Conservation (phyloP, 2,329 filamentous ascomycete species). For the Calonectria leucothoes region DNA sequence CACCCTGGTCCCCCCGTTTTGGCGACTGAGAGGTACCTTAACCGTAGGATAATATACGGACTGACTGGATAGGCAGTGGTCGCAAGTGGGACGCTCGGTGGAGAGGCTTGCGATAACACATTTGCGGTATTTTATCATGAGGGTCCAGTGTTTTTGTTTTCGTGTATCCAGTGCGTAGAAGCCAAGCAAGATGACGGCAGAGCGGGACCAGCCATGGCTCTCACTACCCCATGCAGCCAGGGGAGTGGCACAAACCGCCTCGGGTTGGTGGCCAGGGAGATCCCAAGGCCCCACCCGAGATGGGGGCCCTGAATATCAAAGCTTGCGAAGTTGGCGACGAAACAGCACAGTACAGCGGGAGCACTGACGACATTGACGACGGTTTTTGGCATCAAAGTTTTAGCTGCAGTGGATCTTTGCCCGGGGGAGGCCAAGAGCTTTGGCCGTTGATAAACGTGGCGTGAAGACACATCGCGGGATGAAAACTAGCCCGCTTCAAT, state of each 20-base stretch:
- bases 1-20: constrained; percentile 13
- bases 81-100: constrained; percentile 33
- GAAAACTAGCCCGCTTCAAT: not conserved
- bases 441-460: constrained; percentile 1
- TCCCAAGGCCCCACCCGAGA: constrained; percentile 18
- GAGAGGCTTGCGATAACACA: constrained; percentile 41
- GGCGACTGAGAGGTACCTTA: constrained; percentile 26
- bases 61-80: constrained; percentile 18
- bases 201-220: constrained; percentile 27
- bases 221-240: constrained; percentile 10
- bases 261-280: constrained; percentile 23
- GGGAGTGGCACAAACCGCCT: constrained; percentile 21
- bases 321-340: constrained; percentile 31
- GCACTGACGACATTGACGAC: constrained; percentile 20
- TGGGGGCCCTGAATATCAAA: constrained; percentile 29
- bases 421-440: not conserved
- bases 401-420: constrained; percentile 15
- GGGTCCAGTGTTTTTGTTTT: constrained; percentile 43
- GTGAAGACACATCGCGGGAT: not conserved
- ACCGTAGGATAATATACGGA: constrained; percentile 24
- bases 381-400: constrained; percentile 23
- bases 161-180: constrained; percentile 37
- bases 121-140: constrained; percentile 45
- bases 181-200: constrained; percentile 26
- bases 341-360: not conserved